phyloP scores from a whole-genome alignment of 2,329 filamentous ascomycete species.

The Ceratocystis ficicola region DNA sequence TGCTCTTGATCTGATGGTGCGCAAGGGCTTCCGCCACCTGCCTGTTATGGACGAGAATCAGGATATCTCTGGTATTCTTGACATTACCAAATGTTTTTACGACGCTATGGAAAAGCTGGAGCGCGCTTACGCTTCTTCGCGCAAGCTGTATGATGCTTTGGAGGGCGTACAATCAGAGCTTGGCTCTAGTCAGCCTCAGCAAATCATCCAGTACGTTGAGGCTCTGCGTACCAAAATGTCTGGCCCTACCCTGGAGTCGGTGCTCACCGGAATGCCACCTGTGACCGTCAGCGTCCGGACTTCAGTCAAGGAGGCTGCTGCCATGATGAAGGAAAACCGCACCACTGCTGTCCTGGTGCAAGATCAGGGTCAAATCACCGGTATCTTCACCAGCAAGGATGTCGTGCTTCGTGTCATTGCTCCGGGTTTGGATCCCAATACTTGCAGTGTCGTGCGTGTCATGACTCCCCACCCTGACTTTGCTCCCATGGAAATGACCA shows the following conservation, averaged over 20 bases:
- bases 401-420: slow-evolving; percentile 96
- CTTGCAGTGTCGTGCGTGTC: slow-evolving; percentile 93
- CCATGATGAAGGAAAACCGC: slow-evolving; percentile 97
- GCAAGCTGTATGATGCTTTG: slow-evolving; percentile 91
- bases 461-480: slow-evolving; percentile 99
- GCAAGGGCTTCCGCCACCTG: slow-evolving; percentile 93
- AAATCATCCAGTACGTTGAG: slow-evolving; percentile 98
- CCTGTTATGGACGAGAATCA: slow-evolving; percentile 99
- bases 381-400: slow-evolving; percentile 99
- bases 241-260: slow-evolving; percentile 86
- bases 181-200: slow-evolving; percentile 88
- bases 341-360: slow-evolving; percentile 93
- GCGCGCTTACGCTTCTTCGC: slow-evolving; percentile 92
- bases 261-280: slow-evolving; percentile 81
- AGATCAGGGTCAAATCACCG: slow-evolving; percentile 92
- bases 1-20: slow-evolving; percentile 92
- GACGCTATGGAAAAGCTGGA: slow-evolving; percentile 99
- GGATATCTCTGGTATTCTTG: slow-evolving; percentile 92
- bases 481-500: slow-evolving; percentile 97
- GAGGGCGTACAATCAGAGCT: slow-evolving; percentile 97
- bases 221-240: slow-evolving; percentile 94
- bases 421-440: slow-evolving; percentile 82
- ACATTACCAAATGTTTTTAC: slow-evolving; percentile 99
- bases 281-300: slow-evolving; percentile 92
- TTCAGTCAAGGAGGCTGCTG: slow-evolving; percentile 88